Evolutionary conservation across 2,329 filamentous ascomycete species (phyloP), one percentile per base, ranked within the genome.

Genomic region (Cadophora sp.): DNA sequence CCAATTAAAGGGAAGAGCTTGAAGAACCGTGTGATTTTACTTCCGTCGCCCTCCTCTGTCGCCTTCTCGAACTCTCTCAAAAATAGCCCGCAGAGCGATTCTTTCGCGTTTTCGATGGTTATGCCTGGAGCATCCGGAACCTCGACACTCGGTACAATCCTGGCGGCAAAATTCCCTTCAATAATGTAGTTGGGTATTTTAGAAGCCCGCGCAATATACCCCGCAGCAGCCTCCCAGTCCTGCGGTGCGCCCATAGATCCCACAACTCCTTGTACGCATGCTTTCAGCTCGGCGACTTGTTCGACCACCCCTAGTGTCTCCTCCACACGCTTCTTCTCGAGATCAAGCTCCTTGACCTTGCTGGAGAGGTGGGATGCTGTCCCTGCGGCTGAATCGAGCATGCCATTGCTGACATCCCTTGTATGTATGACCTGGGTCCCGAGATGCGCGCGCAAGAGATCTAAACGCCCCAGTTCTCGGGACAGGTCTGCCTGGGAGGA

Each of bases 171-270:
- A 18, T 89, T 87, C 30, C 96, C 93, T 72, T 91, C 86, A 60
- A 94, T 85, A 60, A 99, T 95, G 1, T 91, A 84, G 60, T 89
- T 85, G 0, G 95, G 94, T 14, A 99, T 89, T 72, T 91, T 89
- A 68, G 89, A 89, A 7, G 96, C 94, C 53, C 95, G 88, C 70
- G 91, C 88, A 66, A 99, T 85, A 79, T 98, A 98, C 56, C 87
- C 91, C 1, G 96, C 96, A 3, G 96, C 96, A 3, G 93, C 96
- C 80, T 99, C 96, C 96, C 96, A 99, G 81, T 99, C 96, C 79
- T 99, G 96, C 50, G 96, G 93, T 4, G 94, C 95, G 41, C 95
- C 96, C 96, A 99, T 99, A 67, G 92, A 96, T 20, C 94, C 96
- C 30, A 95, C 90, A 13, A 98, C 94, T 51, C 96, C 96, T 68